Percentiles rank a stretch among this genome's conserved stretches.
Conservation (phyloP, 176 grass and related monocot species). For the Phoenix roebelenii region DNA sequence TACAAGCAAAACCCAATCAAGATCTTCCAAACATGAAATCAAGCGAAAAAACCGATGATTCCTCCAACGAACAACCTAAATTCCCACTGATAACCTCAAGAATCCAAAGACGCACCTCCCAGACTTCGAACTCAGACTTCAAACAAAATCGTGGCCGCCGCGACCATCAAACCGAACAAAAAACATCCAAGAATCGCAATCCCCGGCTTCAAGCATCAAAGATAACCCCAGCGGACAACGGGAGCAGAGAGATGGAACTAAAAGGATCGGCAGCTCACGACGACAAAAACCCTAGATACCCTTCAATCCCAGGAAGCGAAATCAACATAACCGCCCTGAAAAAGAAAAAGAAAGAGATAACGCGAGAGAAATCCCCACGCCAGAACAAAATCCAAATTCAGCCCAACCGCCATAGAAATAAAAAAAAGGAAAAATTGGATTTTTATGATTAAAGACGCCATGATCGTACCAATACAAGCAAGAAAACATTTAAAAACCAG, state of each 20-base stretch:
- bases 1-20: too few species aligned
- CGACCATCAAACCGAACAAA: too few species aligned
- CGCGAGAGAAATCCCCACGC: background rate
- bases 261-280: background rate
- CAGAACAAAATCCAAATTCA: background rate
- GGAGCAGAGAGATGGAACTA: background rate
- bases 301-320: conserved; percentile 11
- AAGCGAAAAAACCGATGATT: too few species aligned
- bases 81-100: too few species aligned
- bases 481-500: conserved; percentile 17
- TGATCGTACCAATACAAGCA: conserved; percentile 18
- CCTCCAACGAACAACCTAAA: too few species aligned
- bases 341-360: background rate
- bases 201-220: background rate
- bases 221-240: too few species aligned
- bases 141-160: too few species aligned
- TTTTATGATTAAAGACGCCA: conserved; percentile 5
- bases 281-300: background rate
- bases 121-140: too few species aligned
- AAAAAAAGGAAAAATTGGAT: background rate
- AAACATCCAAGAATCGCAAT: too few species aligned
- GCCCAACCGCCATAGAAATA: conserved; percentile 4
- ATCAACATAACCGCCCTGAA: background rate
- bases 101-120: too few species aligned
- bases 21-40: too few species aligned